Evolutionary conservation across 306 rosid genomes (phyloP).

Genomic region (Carpinus fangiana): DNA sequence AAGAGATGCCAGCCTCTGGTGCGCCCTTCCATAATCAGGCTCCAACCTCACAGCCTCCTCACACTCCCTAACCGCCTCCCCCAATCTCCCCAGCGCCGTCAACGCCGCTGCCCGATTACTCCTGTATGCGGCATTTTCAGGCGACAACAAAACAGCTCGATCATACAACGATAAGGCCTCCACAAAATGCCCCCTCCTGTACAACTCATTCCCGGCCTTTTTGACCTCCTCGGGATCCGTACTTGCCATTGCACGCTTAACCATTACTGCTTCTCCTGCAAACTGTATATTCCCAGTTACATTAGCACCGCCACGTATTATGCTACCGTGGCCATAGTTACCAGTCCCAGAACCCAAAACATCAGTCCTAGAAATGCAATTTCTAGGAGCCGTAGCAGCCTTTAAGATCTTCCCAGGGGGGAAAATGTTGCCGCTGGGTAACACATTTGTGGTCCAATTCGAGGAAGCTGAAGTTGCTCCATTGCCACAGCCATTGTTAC

Average conservation of each 20-base stretch:
- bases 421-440: conserved; percentile 76
- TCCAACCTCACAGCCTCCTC: conserved; percentile 86
- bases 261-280: neutral
- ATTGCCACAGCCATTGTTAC: conserved; percentile 32
- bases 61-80: conserved; percentile 78
- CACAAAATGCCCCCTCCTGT: conserved; percentile 51
- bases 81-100: conserved; percentile 73
- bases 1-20: conserved; percentile 78
- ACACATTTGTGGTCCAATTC: conserved; percentile 28
- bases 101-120: conserved; percentile 86
- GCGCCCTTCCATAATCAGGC: conserved; percentile 71
- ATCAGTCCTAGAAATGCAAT: conserved; percentile 48
- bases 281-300: conserved; percentile 9
- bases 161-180: conserved; percentile 86
- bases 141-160: conserved; percentile 65
- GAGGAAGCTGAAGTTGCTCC: conserved; percentile 37
- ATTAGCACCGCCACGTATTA: conserved; percentile 43
- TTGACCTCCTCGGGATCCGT: conserved; percentile 82
- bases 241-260: conserved; percentile 7
- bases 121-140: conserved; percentile 75
- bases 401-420: conserved; percentile 66
- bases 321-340: conserved; percentile 87
- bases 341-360: conserved; percentile 73
- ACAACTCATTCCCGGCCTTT: conserved; percentile 66
- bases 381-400: conserved; percentile 45